Percentiles rank a stretch among this genome's conserved stretches.
Conservation (phyloP, 1,284 basidiomycete genomes). For the Apiotrichum domesticum region DNA sequence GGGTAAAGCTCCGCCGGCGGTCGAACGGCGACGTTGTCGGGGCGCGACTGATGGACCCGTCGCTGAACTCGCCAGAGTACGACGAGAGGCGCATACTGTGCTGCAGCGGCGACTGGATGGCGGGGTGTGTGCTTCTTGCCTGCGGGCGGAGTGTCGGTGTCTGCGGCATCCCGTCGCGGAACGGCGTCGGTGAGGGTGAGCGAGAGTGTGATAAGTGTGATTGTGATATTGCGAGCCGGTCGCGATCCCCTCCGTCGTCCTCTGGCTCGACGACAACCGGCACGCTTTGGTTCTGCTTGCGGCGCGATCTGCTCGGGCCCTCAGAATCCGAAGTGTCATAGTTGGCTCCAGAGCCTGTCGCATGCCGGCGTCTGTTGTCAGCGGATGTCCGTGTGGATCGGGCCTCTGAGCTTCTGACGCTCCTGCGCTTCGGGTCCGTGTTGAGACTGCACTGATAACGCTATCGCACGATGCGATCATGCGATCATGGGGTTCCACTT, state of each 20-base stretch:
- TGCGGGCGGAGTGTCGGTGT: neutral
- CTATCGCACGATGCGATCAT: too few species aligned
- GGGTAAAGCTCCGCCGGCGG: neutral
- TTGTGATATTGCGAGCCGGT: neutral
- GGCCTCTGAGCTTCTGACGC: too few species aligned
- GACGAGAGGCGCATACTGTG: neutral
- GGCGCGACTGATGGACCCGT: neutral
- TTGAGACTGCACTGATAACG: too few species aligned
- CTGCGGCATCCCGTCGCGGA: neutral
- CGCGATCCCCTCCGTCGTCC: neutral
- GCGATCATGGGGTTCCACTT: too few species aligned
- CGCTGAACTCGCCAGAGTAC: conserved; percentile 6
- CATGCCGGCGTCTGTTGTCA: neutral
- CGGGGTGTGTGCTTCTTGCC: neutral
- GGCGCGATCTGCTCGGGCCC: conserved; percentile 9
- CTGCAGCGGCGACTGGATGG: neutral
- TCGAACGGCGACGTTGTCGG: neutral
- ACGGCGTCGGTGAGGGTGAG: conserved; percentile 2
- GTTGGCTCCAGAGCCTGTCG: neutral
- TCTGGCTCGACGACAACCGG: conserved; percentile 34
- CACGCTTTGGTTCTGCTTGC: conserved; percentile 20
- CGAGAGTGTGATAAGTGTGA: conserved; percentile 4
- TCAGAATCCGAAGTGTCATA: conserved; percentile 42
- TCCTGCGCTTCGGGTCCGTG: too few species aligned
- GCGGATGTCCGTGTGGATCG: too few species aligned